These are phyloP conservation scores for Dalbergia cultrata DNA, from an alignment of 306 rosid species.

Conservation along the genomic window DNA sequence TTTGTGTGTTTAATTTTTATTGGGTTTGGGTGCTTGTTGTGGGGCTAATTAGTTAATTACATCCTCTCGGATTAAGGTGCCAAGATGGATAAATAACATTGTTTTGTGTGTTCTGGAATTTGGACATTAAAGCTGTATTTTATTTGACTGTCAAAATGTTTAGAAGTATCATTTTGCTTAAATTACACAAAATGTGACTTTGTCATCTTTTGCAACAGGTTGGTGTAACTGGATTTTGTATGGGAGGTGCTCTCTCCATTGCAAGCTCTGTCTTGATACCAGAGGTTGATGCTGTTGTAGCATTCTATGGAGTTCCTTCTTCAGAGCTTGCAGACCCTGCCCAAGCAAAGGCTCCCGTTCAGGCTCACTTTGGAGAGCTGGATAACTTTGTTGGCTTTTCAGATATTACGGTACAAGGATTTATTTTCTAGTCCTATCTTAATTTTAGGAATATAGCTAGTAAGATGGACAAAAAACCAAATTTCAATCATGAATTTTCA, in stretches of 20 bases:
- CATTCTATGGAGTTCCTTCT: slow-evolving; percentile 91
- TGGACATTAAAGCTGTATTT: neutral
- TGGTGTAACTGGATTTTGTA: slow-evolving; percentile 97
- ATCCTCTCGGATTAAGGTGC: neutral
- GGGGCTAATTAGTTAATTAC: neutral
- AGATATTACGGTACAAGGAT: slow-evolving; percentile 77
- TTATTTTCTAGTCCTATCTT: slow-evolving; percentile 3
- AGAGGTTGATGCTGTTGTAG: slow-evolving; percentile 86
- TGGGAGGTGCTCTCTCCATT: slow-evolving; percentile 98
- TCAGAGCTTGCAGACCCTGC: slow-evolving; percentile 94
- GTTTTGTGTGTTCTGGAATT: neutral
- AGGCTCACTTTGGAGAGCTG: slow-evolving; percentile 97
- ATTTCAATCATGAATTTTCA: slow-evolving; percentile 13
- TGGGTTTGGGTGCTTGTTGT: slow-evolving; percentile 7
- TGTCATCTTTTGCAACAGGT: slow-evolving; percentile 56
- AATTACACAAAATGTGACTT: slow-evolving; percentile 28
- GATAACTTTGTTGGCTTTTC: slow-evolving; percentile 91
- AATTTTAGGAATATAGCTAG: neutral
- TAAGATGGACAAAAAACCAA: neutral
- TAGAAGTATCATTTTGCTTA: slow-evolving; percentile 1
- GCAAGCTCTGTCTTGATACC: slow-evolving; percentile 94
- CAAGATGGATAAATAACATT: neutral
- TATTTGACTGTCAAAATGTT: neutral
- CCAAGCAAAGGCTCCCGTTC: slow-evolving; percentile 86
- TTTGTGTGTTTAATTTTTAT: neutral